Base-by-base conservation (phyloP, 1,284 basidiomycete species). In the Sphaerobolus stellatus region DNA sequence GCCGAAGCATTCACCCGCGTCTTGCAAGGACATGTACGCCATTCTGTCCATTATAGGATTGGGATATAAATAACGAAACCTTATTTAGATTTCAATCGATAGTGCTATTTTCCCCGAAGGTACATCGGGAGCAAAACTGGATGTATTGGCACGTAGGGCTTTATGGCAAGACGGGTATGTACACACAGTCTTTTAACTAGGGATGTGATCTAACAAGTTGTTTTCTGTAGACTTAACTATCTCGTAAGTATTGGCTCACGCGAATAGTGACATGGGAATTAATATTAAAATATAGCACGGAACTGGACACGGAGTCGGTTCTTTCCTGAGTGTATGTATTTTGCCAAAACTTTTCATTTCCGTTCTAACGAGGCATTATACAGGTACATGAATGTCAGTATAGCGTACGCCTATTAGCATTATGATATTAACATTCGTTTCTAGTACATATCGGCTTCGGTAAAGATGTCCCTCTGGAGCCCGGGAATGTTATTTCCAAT, bases 1-100 rank as follows among this genome's bases (percentile, higher is more conserved):
- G 88, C 86, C 65, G 88, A 95, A 59, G 94, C 94, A 1, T 98
- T 88, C 68, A 99, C 97, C 16, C 80, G 94, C 24, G 97, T 99
- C 25, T 72, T 99, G 50, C 96, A 99, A 72, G 96, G 96, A 4
- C 96, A 99, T 75, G 89, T 91, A 74, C 62, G 87, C 80, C 16
- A 2, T 16, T 18, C 30, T 28, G 11, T 27, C 20, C 22, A 56
- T 34, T 31, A 48, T 48, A n/a, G 4, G 30, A 2, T 34, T 20
- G 14, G 9, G 16, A 16, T 31, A 8, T 52, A n/a, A n/a, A n/a
- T n/a, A n/a, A n/a, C n/a, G n/a, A n/a, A n/a, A 24, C 13, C 24
- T 3, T 52, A 18, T 62, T 53, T 63, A 91, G 88, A 95, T 98
- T 61, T 92, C 93, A 34, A 93, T 97, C 61, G 92, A 95, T 71